Evolutionary conservation across 75 land plant genomes (phyloP), one percentile per base, ranked within the genome.

Genomic region (Pinus taeda): DNA sequence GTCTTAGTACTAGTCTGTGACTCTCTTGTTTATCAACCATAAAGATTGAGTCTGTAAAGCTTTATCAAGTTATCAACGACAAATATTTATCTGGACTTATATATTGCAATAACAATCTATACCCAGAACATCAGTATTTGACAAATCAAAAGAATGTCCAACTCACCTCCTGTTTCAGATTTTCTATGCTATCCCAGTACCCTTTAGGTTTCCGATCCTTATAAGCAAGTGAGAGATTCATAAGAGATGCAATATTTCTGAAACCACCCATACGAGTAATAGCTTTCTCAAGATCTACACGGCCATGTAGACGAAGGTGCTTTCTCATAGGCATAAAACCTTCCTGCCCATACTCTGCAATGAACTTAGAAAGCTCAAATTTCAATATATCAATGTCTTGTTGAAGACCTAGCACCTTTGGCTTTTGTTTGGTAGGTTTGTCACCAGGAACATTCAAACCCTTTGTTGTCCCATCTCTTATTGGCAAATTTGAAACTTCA

Each of bases 281-380:
- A 69, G 99, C 95, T 72, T 94, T 97, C 83, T 97, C 99, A 77
- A 97, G 89, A 81, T 97, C 99, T 61, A 89, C 88, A 62, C 99
- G 91, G 56, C 95, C 92, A 82, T 87, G 86, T 79, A 80, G 33
- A 60, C 98, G 88, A 56, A 97, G 87, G 73, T 90, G 92, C 57
- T 89, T 88, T 81, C 99, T 83, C 95, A 91, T 83, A 9, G 99
- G 99, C 99, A 97, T 97, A 69, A 94, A 89, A 18, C 99, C 98
- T 81, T 90, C 87, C 33, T 86, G 91, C 53, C 98, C 99, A 80
- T 91, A 74, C 72, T 89, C 82, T 55, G 85, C 80, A 59, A 97
- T 89, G 74, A 94, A 97, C 59, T 59, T 78, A 49, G 71, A 55
- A 18, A 97, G 85, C 80, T 97, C 99, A 49, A 78, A 53, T 81